These are phyloP conservation scores for Lentinula sp. DNA, from an alignment of 768 basidiomycete species.

Conservation along the genomic window DNA sequence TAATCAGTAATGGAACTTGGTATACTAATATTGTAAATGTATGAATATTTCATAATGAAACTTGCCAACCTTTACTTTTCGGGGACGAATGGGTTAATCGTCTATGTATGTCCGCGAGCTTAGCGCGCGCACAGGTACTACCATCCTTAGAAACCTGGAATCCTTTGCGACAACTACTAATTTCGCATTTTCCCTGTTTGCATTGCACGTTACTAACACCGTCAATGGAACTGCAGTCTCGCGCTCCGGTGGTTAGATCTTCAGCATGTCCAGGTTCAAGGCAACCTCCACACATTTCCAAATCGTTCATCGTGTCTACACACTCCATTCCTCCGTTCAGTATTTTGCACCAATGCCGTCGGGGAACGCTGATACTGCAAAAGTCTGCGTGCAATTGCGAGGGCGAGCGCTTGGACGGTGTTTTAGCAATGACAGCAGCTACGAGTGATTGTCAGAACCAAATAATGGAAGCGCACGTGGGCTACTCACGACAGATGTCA, in stretches of 20 bases:
- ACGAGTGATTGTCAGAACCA: no score
- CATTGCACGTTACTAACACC: background rate
- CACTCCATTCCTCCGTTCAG: background rate
- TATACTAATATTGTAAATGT: background rate
- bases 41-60: background rate
- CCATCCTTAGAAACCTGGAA: background rate
- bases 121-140: background rate
- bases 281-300: background rate
- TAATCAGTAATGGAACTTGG: background rate
- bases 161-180: background rate
- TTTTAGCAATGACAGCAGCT: background rate
- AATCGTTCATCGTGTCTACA: background rate
- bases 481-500: background rate
- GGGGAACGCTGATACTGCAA: background rate
- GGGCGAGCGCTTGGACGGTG: background rate
- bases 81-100: background rate
- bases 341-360: background rate
- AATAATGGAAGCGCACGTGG: background rate
- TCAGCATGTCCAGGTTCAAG: background rate
- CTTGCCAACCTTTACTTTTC: background rate
- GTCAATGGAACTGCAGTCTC: background rate
- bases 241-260: background rate
- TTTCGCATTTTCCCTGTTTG: background rate
- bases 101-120: background rate
- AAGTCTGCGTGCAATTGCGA: background rate